These are phyloP conservation scores for Aspergillus brunneoviolaceus DNA, from an alignment of 2,329 filamentous ascomycete genomes.

Conservation along the genomic window DNA sequence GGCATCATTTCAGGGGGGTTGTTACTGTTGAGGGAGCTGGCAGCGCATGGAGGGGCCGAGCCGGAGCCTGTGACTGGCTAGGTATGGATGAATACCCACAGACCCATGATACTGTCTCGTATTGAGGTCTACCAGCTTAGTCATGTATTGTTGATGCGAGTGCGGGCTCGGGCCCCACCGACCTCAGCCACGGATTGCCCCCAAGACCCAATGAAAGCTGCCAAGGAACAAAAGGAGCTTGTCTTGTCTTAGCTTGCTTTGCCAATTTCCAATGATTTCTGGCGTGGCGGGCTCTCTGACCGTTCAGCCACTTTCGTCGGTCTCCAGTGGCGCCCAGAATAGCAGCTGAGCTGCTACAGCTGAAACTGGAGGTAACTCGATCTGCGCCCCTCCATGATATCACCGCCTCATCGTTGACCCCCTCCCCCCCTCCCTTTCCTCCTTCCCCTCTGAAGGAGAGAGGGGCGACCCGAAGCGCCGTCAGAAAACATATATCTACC, in stretches of 20 bases:
- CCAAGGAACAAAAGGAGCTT: background rate
- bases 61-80: no score
- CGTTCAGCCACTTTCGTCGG: background rate
- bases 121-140: background rate
- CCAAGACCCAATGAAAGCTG: background rate
- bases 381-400: background rate
- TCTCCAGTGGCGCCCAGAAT: background rate
- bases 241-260: background rate
- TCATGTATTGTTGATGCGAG: no score
- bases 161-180: background rate
- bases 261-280: background rate
- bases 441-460: background rate
- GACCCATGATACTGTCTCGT: background rate
- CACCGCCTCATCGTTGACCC: background rate
- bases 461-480: background rate
- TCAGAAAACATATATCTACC: slow-evolving; percentile 2
- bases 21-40: no score
- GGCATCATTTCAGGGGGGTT: no score
- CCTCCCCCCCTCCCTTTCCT: background rate
- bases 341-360: background rate
- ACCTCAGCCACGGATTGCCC: background rate
- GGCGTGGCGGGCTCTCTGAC: background rate
- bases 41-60: no score
- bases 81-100: no score
- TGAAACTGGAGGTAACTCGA: background rate